These are phyloP conservation scores for Elsinoe australis DNA, from an alignment of 2,329 filamentous ascomycete genomes.

Conservation along the genomic window DNA sequence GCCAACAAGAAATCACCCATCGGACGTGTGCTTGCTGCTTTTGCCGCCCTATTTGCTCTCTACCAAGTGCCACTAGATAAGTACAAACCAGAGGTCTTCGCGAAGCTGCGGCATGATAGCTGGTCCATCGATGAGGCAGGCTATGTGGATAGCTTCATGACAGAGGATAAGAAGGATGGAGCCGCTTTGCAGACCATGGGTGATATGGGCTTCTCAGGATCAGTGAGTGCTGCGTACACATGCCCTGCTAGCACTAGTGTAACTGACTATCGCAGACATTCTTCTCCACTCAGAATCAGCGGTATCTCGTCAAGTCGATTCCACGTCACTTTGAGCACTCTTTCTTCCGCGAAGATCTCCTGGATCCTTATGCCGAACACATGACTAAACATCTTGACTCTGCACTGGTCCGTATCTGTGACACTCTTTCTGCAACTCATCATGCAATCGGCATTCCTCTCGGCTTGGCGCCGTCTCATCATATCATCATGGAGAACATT, in stretches of 20 bases:
- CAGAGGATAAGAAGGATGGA: constrained; percentile 33
- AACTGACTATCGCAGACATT: constrained; percentile 47
- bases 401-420: constrained; percentile 62
- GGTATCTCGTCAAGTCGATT: constrained; percentile 63
- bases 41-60: constrained; percentile 18
- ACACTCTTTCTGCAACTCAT: constrained; percentile 54
- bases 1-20: constrained; percentile 11
- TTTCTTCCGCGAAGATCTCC: constrained; percentile 60
- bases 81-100: constrained; percentile 41
- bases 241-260: not conserved
- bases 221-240: constrained; percentile 34
- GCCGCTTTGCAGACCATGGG: constrained; percentile 50
- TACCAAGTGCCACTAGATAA: constrained; percentile 15
- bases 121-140: constrained; percentile 50
- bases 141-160: constrained; percentile 48
- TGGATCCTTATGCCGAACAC: constrained; percentile 57
- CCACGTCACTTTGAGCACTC: constrained; percentile 61
- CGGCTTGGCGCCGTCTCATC: constrained; percentile 57
- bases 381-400: constrained; percentile 54
- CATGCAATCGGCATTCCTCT: constrained; percentile 53
- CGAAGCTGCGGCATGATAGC: constrained; percentile 42
- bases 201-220: constrained; percentile 67
- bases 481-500: constrained; percentile 73
- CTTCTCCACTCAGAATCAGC: constrained; percentile 58
- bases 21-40: constrained; percentile 8